Evolutionary conservation across 495 filamentous ascomycete species (phyloP).

Genomic region (Annulohypoxylon moriforme): DNA sequence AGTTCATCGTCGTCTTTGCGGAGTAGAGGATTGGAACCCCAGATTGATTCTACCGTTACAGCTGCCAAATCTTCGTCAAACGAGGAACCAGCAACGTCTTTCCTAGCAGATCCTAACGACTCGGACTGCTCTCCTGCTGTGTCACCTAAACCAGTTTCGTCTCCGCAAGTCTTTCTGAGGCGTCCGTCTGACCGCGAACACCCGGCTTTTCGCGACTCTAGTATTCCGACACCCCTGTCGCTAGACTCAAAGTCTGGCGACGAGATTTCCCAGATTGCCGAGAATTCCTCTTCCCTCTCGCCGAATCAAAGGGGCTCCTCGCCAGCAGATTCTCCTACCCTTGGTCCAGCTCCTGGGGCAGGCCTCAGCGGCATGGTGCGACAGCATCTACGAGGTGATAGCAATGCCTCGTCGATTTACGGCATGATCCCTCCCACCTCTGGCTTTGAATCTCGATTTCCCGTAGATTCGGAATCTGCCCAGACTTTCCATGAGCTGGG

Average conservation of each 20-base stretch:
- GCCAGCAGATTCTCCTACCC: slow-evolving; percentile 79
- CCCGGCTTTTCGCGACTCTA: slow-evolving; percentile 56
- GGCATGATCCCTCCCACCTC: slow-evolving; percentile 50
- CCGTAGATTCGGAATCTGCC: slow-evolving; percentile 42
- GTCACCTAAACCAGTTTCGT: slow-evolving; percentile 33
- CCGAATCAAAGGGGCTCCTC: slow-evolving; percentile 46
- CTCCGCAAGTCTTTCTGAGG: slow-evolving; percentile 47
- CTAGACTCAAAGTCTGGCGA: slow-evolving; percentile 38
- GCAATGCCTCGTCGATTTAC: slow-evolving; percentile 82
- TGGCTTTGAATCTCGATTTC: slow-evolving; percentile 55
- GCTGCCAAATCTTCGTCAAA: slow-evolving; percentile 32
- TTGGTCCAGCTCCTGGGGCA: slow-evolving; percentile 68
- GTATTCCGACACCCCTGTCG: slow-evolving; percentile 52
- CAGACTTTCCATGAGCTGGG: slow-evolving; percentile 44
- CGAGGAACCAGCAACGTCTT: slow-evolving; percentile 57
- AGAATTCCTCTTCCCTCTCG: slow-evolving; percentile 38
- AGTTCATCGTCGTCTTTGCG: slow-evolving; percentile 51
- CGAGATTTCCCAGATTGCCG: slow-evolving; percentile 43
- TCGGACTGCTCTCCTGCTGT: slow-evolving; percentile 41
- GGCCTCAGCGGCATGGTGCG: slow-evolving; percentile 86
- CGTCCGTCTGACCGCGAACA: slow-evolving; percentile 60
- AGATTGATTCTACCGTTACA: slow-evolving; percentile 19
- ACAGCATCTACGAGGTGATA: slow-evolving; percentile 85
- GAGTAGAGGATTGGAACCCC: slow-evolving; percentile 36
- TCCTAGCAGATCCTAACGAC: slow-evolving; percentile 50